Evolutionary conservation across 176 grass and related monocot species (phyloP), one percentile per base, ranked within the genome.

Genomic region (Oryza rufipogon): DNA sequence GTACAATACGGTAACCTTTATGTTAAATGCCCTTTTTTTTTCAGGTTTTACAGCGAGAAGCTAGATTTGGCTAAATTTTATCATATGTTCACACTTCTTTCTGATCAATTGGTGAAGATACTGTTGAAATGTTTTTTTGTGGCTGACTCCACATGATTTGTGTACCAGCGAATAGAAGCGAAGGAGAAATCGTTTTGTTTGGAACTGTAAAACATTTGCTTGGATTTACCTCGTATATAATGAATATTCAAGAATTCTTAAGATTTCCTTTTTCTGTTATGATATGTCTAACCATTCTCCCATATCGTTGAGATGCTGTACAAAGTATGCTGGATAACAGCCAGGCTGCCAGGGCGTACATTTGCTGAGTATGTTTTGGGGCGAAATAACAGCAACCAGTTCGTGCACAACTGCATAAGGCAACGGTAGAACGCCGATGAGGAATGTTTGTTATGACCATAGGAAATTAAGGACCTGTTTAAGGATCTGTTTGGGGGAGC

Each of bases 1-100:
- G 41, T 42, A 30, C n/a, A 32, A 47, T n/a, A 38, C 11, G 44
- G 30, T 78, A 80, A 81, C 56, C 67, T 85, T 85, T 69, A 30
- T 63, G 23, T 58, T 39, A 71, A 65, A 49, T 91, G 32, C 68
- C 45, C 70, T 30, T 76, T 72, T 30, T 30, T 72, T 68, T 93
- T 75, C 88, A 95, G 90, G 90, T 92, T 78, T 52, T 95, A 52
- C 85, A 86, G 28, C 86, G 88, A 64, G 93, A 95, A 86, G 81
- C 90, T 65, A 92, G 93, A 80, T 86, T 95, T 78, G 88, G 90
- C 48, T 92, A 80, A 92, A 74, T 30, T 83, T 48, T 78, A 79
- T 78, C 52, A 5, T 64, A 34, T 75, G 23, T 45, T 33, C 36
- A 47, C 58, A 56, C 49, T 45, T 77, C 48, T 80, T 44, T 45